phyloP scores from a whole-genome alignment of 1,284 basidiomycete genomes.

The Heliocybe sulcata region DNA sequence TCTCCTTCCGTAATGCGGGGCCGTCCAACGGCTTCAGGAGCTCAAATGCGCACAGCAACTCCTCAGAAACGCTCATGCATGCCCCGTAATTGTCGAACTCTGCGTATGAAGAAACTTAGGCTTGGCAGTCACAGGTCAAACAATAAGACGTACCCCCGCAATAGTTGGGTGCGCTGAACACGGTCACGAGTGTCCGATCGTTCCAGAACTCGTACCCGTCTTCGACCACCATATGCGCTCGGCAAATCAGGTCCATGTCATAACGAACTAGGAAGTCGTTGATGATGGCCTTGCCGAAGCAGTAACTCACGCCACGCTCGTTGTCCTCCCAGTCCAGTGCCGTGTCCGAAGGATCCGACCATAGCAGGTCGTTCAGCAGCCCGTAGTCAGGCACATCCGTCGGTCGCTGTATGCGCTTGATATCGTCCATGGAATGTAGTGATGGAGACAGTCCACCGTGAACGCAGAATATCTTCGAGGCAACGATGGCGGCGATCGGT shows the following conservation, averaged over 20 bases:
- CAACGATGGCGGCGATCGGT: constrained; percentile 97
- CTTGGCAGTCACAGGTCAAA: constrained; percentile 7
- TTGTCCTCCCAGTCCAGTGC: constrained; percentile 99
- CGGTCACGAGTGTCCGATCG: constrained; percentile 95
- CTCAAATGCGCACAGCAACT: constrained; percentile 96
- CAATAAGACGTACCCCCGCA: constrained; percentile 74
- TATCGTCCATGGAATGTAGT: constrained; percentile 97
- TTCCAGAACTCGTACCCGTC: constrained; percentile 99
- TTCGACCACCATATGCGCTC: constrained; percentile 99
- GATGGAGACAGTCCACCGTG: constrained; percentile 99
- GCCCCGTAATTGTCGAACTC: constrained; percentile 99
- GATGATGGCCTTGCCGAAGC: constrained; percentile 97
- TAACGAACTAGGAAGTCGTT: constrained; percentile 90
- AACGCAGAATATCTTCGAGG: constrained; percentile 99
- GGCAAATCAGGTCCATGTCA: constrained; percentile 99
- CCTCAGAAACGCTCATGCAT: constrained; percentile 95
- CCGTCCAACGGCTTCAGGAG: constrained; percentile 95
- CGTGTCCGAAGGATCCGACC: constrained; percentile 98
- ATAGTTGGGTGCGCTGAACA: constrained; percentile 97
- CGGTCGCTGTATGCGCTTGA: constrained; percentile 94
- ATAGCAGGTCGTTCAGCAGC: constrained; percentile 93
- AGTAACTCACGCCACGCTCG: constrained; percentile 98
- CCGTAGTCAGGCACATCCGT: constrained; percentile 99
- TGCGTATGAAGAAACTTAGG: constrained; percentile 21
- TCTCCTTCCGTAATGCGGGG: constrained; percentile 93